A percentile compares a stretch with the other conserved stretches of the same genome.
These are phyloP conservation scores for Pseudozyma sp. DNA, from an alignment of 1,284 basidiomycete species.

Conservation along the genomic window DNA sequence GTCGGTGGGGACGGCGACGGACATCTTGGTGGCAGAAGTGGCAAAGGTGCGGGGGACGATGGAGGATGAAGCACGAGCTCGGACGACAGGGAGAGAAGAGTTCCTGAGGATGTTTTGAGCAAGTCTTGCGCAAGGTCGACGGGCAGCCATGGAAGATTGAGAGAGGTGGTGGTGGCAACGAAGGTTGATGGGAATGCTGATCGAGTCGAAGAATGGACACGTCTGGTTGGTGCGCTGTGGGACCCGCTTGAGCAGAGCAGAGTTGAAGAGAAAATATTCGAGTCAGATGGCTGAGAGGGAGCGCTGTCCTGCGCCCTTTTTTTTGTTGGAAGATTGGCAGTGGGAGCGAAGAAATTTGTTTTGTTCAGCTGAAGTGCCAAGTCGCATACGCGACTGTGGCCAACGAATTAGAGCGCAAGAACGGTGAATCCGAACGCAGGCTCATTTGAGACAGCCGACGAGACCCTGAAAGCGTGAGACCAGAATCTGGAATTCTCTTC, in stretches of 20 bases:
- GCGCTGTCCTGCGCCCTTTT: not conserved
- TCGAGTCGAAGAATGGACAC: constrained; percentile 4
- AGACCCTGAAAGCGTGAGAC: constrained; percentile 11
- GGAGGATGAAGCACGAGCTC: constrained; percentile 22
- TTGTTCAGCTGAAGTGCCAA: not conserved
- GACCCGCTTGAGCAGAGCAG: too few relatives aligned
- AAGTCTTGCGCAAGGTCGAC: constrained; percentile 46
- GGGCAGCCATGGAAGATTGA: constrained; percentile 50
- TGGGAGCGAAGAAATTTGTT: not conserved
- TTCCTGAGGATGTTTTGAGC: constrained; percentile 44
- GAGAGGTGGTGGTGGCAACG: constrained; percentile 25
- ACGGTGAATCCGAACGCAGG: not conserved
- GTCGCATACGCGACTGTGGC: not conserved
- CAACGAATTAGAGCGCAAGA: constrained; percentile 11
- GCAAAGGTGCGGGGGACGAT: constrained; percentile 34
- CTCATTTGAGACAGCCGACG: constrained; percentile 1
- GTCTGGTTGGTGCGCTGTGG: constrained; percentile 9
- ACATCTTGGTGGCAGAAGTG: constrained; percentile 54
- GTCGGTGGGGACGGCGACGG: constrained; percentile 63
- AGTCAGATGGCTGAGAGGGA: constrained; percentile 19
- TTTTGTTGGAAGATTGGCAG: constrained; percentile 9
- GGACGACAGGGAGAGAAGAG: constrained; percentile 18
- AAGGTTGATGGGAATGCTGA: not conserved
- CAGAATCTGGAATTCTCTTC: not conserved
- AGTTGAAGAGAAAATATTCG: constrained; percentile 14